Percentiles rank a stretch among this genome's conserved stretches.
Evolutionary conservation across 306 rosid genomes (phyloP).

Genomic region (Carpinus viminea): DNA sequence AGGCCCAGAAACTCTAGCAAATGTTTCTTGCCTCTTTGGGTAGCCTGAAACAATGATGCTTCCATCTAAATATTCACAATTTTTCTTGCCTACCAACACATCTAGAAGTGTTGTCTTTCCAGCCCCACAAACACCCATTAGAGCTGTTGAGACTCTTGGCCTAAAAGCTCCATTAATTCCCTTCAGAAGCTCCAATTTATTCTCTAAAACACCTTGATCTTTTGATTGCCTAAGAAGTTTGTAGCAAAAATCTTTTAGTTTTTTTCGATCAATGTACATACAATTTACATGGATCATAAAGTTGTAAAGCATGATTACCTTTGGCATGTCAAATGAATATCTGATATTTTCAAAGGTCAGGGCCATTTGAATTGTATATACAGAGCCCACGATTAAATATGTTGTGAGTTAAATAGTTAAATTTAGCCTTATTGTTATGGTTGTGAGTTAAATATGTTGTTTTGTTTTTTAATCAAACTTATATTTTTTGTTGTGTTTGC

Average conservation of each 20-base stretch:
- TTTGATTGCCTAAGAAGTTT: constrained; percentile 56
- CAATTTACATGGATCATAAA: background rate
- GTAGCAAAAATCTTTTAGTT: background rate
- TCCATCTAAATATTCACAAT: constrained; percentile 79
- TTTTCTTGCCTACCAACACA: constrained; percentile 88
- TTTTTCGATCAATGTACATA: background rate
- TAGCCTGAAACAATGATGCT: constrained; percentile 66
- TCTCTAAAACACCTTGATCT: constrained; percentile 56
- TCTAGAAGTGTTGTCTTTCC: constrained; percentile 96
- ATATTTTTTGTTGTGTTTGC: no score
- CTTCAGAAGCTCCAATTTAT: constrained; percentile 67
- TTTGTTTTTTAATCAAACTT: no score
- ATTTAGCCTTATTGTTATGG: no score
- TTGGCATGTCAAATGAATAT: constrained; percentile 56
- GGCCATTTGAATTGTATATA: background rate
- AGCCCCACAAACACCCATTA: constrained; percentile 95
- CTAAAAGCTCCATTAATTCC: constrained; percentile 80
- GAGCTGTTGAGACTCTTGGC: constrained; percentile 92
- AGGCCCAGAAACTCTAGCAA: constrained; percentile 87
- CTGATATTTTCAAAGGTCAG: constrained; percentile 40
- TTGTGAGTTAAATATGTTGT: no score
- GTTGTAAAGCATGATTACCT: constrained; percentile 15
- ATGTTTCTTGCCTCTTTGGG: constrained; percentile 89
- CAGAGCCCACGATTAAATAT: no score
- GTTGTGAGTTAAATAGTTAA: no score